Evolutionary conservation across 495 filamentous ascomycete species (phyloP), one percentile per base, ranked within the genome.

Genomic region (Thozetella sp.): DNA sequence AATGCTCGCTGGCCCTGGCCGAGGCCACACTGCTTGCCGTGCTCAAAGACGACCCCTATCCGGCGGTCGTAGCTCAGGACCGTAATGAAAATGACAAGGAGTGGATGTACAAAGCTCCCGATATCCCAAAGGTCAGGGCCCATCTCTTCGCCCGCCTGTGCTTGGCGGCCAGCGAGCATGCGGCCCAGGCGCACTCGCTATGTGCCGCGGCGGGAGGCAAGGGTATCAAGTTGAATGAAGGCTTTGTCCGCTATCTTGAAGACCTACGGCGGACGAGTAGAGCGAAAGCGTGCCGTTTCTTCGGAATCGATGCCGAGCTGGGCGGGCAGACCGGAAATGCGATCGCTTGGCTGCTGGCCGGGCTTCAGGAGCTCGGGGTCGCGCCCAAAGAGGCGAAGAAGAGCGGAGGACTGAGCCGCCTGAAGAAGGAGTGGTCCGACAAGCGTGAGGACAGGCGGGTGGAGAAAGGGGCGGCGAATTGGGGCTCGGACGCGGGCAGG

Each of bases 21-120:
- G 93, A 97, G 70, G 94, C 95, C 0, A 97, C 93, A 0, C 82
- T 98, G 4, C 80, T 97, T 1, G 90, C 92, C 2, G 92, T 97
- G 0, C 72, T 94, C 25, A 97, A 97, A 65, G 93, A 97, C 63
- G 95, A 99, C 67, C 92, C 94, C 0, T 97, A 98, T 65, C 87
- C 95, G 1, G 86, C 87, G 2, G 83, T 85, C 15, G 88, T 92
- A 26, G 85, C 90, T 12, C 89, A 92, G 57, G 84, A 86, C 51
- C 82, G 91, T 27, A 93, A 95, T 65, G 82, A 86, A 25, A 86
- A 90, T 61, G 90, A 93, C 70, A 89, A 82, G 30, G 93, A 96
- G 63, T 97, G 93, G 93, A 96, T 97, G 92, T 90, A 93, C 63
- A 89, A 88, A 66, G 83, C 90, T 0, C 91, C 93, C 13, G 87